Conservation (phyloP, 2,329 filamentous ascomycete genomes). For the Phialophora chinensis region DNA sequence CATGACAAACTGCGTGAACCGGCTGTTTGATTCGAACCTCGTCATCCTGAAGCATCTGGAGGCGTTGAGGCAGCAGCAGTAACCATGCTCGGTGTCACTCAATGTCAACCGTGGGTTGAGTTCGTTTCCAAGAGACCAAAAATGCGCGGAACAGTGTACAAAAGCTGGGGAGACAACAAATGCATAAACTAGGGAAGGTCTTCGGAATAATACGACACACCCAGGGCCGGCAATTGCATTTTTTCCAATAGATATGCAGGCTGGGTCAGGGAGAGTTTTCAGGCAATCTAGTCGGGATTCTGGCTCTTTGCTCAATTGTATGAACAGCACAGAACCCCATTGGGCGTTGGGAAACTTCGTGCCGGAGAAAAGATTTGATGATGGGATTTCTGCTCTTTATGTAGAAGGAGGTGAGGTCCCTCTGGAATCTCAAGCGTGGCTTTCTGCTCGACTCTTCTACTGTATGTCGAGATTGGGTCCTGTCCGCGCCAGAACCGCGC, state of each 20-base stretch:
- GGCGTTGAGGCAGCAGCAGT: slow-evolving; percentile 57
- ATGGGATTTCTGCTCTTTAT: slow-evolving; percentile 33
- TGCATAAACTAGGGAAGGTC: neutral
- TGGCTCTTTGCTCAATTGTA: slow-evolving; percentile 18
- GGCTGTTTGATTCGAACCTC: slow-evolving; percentile 88
- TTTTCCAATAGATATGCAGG: neutral
- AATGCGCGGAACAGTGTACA: slow-evolving; percentile 18
- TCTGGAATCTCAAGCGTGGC: slow-evolving; percentile 27
- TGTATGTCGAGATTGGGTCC: slow-evolving; percentile 10
- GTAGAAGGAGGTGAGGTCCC: neutral
- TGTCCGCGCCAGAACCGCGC: neutral
- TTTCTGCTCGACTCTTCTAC: slow-evolving; percentile 42
- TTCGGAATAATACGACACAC: neutral
- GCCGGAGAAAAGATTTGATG: slow-evolving; percentile 23
- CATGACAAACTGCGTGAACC: slow-evolving; percentile 88
- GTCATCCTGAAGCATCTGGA: slow-evolving; percentile 86
- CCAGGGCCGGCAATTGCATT: neutral
- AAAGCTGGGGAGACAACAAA: neutral
- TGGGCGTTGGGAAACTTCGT: neutral
- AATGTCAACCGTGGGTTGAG: neutral
- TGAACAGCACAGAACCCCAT: slow-evolving; percentile 1
- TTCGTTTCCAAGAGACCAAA: neutral
- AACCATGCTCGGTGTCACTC: slow-evolving; percentile 18
- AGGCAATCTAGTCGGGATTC: neutral
- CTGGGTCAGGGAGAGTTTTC: neutral